These are phyloP conservation scores for Polyporus tsugae DNA, from an alignment of 1,284 basidiomycete species.

Conservation along the genomic window DNA sequence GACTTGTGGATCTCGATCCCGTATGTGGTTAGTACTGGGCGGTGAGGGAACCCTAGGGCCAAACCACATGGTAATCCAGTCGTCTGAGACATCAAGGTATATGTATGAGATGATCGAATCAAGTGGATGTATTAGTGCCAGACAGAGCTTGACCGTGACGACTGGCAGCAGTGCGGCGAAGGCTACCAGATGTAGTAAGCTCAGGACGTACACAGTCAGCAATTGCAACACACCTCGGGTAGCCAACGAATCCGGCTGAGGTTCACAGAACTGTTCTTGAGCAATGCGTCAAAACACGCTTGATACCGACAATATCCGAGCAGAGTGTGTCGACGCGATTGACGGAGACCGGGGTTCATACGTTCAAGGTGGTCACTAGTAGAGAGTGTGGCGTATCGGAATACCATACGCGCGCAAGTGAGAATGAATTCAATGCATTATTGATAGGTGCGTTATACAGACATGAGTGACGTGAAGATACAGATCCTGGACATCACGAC, in stretches of 20 bases:
- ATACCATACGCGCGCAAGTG: background rate
- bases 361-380: background rate
- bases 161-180: background rate
- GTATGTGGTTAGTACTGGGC: slow-evolving; percentile 4
- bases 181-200: background rate
- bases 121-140: background rate
- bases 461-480: background rate
- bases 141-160: background rate
- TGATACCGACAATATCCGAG: background rate
- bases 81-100: background rate
- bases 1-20: slow-evolving; percentile 8
- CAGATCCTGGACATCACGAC: background rate
- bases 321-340: background rate
- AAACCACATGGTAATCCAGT: background rate
- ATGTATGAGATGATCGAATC: background rate
- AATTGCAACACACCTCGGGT: background rate
- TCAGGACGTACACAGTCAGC: background rate
- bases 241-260: background rate
- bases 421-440: background rate
- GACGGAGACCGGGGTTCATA: background rate
- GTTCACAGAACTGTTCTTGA: background rate
- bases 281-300: too few species aligned
- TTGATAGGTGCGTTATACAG: background rate
- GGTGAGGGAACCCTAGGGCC: background rate
- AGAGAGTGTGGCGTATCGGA: background rate